Conservation (phyloP, 2,329 filamentous ascomycete genomes). For the Monilinia laxa region DNA sequence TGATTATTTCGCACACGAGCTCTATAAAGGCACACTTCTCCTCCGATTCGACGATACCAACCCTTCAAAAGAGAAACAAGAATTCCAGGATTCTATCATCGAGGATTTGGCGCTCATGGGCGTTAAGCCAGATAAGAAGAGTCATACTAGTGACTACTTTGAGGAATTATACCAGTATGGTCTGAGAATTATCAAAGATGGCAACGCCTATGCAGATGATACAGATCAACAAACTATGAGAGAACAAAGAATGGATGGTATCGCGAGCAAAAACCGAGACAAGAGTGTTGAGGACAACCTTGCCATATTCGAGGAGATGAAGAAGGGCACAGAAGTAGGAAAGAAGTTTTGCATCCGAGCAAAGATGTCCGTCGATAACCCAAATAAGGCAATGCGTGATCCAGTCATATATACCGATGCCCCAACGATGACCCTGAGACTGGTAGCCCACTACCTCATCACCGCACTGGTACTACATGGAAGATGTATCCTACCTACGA, state of each 20-base stretch:
- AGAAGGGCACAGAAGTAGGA: conserved; percentile 75
- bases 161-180: conserved; percentile 85
- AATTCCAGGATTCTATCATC: conserved; percentile 91
- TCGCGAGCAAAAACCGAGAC: conserved; percentile 78
- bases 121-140: conserved; percentile 81
- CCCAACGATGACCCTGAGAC: conserved; percentile 55
- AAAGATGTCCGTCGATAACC: conserved; percentile 87
- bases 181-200: conserved; percentile 79
- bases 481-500: conserved; percentile 89
- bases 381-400: conserved; percentile 94
- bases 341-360: conserved; percentile 87
- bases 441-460: conserved; percentile 68
- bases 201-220: conserved; percentile 91
- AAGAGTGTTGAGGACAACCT: conserved; percentile 79
- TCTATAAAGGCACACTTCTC: conserved; percentile 86
- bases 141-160: conserved; percentile 95
- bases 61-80: conserved; percentile 93
- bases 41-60: conserved; percentile 98
- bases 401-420: conserved; percentile 98
- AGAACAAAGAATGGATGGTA: conserved; percentile 78
- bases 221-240: conserved; percentile 88
- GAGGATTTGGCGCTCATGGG: conserved; percentile 90
- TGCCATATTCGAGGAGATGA: conserved; percentile 90
- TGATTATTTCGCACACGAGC: conserved; percentile 94
- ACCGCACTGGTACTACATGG: conserved; percentile 76